phyloP scores from a whole-genome alignment of 139 green algal genomes.

The Haematococcus sp. region DNA sequence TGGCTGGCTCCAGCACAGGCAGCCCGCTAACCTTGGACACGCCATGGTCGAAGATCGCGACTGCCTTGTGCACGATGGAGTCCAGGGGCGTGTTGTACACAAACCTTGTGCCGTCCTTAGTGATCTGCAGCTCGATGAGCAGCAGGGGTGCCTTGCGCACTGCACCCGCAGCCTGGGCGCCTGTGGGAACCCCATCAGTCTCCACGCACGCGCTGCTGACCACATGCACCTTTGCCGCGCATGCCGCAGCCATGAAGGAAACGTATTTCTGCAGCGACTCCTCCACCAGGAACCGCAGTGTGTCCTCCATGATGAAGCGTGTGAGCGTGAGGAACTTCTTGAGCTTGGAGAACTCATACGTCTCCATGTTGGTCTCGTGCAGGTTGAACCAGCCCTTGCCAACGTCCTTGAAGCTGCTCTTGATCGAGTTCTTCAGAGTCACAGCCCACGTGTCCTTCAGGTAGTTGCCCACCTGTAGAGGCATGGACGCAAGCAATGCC shows the following conservation, averaged over 20 bases:
- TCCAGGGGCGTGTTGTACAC: conserved; percentile 47
- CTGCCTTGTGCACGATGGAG: conserved; percentile 32
- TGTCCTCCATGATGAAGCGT: conserved; percentile 77
- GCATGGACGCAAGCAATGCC: background rate
- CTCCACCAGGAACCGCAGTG: conserved; percentile 65
- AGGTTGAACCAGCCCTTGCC: conserved; percentile 90
- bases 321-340: conserved; percentile 54
- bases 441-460: conserved; percentile 70
- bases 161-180: background rate
- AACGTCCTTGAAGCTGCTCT: conserved; percentile 57
- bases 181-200: background rate
- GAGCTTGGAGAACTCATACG: conserved; percentile 75
- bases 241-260: conserved; percentile 39
- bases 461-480: conserved; percentile 52
- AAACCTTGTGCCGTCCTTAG: conserved; percentile 46
- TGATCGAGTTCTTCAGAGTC: conserved; percentile 58
- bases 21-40: conserved; percentile 52
- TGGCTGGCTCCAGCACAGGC: conserved; percentile 63
- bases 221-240: conserved; percentile 14
- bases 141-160: conserved; percentile 55
- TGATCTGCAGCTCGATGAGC: conserved; percentile 52
- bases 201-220: conserved; percentile 20
- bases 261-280: conserved; percentile 51
- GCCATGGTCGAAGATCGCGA: conserved; percentile 59
- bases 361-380: conserved; percentile 68